Base-by-base conservation (phyloP, 2,329 filamentous ascomycete species). In the Penicillium decumbens region DNA sequence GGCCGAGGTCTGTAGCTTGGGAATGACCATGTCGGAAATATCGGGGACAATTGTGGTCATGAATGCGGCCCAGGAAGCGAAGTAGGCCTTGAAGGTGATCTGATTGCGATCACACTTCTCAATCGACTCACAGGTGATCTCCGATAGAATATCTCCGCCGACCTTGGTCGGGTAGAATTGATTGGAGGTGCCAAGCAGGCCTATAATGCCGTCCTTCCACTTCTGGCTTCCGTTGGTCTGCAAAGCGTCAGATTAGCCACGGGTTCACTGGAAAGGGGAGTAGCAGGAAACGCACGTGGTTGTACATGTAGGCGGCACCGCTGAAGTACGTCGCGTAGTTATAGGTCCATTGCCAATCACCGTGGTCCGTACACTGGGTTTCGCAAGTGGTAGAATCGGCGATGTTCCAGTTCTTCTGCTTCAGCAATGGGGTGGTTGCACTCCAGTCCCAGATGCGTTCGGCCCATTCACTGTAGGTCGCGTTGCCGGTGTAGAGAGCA, bases 391-490 rank as follows among this genome's bases (percentile, higher is more conserved):
- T 77, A 4, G 75, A 75, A 38, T 81, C 80, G 49, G 82, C 80
- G 58, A 77, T 82, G 39, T 80, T 74, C 62, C 79, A 76, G 53
- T 73, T 80, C 1, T 64, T 67, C 15, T 68, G 64, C 51, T 72
- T 75, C 43, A 82, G 72, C 30, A 83, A 64, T 4, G 78, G 78
- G 12, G 79, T 73, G n/a, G 63, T 69, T 6, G 67, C 65, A 49
- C 74, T 76, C 81, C 81, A 84, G 54, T 82, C 76, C 73, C 78
- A 81, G 24, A 87, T 76, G 62, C 78, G 85, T 55, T 82, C 77
- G 0, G 88, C 89, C 87, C 86, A 90, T n/a, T 87, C 79, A 7
- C 80, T 77, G 64, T 95, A 95, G 0, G 87, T 93, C 47, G 79
- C 64, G 69, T 95, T 93, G 41, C 82, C 81, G 0, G 89, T 95